A percentile compares a stretch with the other conserved stretches of the same genome.
These are phyloP conservation scores for Acorus calamus DNA, from an alignment of 106 monocot genomes.

Conservation along the genomic window DNA sequence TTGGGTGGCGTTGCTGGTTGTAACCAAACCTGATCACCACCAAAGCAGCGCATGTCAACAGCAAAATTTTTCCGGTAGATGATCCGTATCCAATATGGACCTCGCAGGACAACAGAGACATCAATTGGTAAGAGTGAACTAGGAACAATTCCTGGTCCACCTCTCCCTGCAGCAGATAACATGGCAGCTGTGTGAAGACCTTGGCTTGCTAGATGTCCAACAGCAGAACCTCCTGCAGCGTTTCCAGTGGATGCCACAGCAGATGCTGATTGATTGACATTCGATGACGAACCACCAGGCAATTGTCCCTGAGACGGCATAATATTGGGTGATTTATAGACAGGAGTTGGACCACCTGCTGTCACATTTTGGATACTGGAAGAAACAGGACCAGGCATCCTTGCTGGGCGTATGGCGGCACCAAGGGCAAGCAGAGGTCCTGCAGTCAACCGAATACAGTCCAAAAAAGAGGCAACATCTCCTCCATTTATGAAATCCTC, in stretches of 20 bases:
- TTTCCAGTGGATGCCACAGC: conserved; percentile 13
- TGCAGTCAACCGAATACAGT: conserved; percentile 91
- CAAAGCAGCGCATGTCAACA: conserved; percentile 98
- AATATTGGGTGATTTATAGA: conserved; percentile 38
- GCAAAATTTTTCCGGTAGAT: conserved; percentile 99
- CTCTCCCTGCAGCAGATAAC: conserved; percentile 73
- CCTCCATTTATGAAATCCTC: conserved; percentile 97
- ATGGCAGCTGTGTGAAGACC: conserved; percentile 53
- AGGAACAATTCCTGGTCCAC: conserved; percentile 88
- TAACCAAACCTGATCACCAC: conserved; percentile 99
- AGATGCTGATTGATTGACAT: conserved; percentile 26
- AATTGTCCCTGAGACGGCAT: conserved; percentile 39
- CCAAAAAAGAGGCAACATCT: conserved; percentile 94
- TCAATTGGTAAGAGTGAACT: conserved; percentile 94
- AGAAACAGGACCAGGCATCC: conserved; percentile 74
- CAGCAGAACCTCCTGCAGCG: conserved; percentile 5
- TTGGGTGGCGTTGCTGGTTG: conserved; percentile 99
- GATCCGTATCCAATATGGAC: conserved; percentile 97
- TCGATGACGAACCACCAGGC: conserved; percentile 38
- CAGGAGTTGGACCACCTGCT: conserved; percentile 21
- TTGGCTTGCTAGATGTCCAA: conserved; percentile 36
- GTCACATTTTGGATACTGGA: background rate
- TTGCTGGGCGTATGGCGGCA: conserved; percentile 89
- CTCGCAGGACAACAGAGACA: conserved; percentile 87
- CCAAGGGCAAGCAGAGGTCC: conserved; percentile 92